Percentiles rank a stretch among this genome's conserved stretches.
Evolutionary conservation across 805 yeast genomes (phyloP).

Genomic region (Tetrapisispora pingtungensis): DNA sequence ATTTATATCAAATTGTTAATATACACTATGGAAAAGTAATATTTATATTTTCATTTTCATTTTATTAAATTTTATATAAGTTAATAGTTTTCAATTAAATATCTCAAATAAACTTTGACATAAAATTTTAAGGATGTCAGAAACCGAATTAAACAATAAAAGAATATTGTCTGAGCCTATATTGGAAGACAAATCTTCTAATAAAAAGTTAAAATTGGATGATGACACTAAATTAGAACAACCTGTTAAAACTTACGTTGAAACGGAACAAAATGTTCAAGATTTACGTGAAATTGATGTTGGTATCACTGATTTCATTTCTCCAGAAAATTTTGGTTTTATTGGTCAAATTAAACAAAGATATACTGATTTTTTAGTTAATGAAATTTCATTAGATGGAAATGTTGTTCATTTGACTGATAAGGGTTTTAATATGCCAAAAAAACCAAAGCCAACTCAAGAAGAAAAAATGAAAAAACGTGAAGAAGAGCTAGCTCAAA

Average conservation of each 20-base stretch:
- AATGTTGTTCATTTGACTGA: constrained; percentile 67
- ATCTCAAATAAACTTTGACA: no score
- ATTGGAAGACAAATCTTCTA: background rate
- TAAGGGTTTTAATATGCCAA: constrained; percentile 54
- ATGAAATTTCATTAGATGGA: constrained; percentile 66
- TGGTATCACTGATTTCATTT: constrained; percentile 70
- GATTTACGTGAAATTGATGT: constrained; percentile 57
- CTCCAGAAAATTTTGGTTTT: constrained; percentile 50
- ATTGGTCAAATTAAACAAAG: constrained; percentile 75
- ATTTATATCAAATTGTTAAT: no score
- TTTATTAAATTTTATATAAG: no score
- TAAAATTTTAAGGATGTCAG: no score
- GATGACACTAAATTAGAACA: constrained; percentile 24
- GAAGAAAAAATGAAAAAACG: constrained; percentile 31
- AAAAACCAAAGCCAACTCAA: constrained; percentile 36
- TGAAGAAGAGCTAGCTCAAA: constrained; percentile 22
- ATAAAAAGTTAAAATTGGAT: constrained; percentile 1
- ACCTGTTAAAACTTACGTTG: background rate
- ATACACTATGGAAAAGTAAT: no score
- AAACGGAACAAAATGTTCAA: background rate
- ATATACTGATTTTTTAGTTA: constrained; percentile 87
- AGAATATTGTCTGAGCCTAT: background rate
- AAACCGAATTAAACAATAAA: background rate
- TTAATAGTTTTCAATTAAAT: no score
- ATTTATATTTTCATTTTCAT: no score